These are phyloP conservation scores for Trypanosoma mega DNA, from an alignment of 208 protist genomes.

Conservation along the genomic window DNA sequence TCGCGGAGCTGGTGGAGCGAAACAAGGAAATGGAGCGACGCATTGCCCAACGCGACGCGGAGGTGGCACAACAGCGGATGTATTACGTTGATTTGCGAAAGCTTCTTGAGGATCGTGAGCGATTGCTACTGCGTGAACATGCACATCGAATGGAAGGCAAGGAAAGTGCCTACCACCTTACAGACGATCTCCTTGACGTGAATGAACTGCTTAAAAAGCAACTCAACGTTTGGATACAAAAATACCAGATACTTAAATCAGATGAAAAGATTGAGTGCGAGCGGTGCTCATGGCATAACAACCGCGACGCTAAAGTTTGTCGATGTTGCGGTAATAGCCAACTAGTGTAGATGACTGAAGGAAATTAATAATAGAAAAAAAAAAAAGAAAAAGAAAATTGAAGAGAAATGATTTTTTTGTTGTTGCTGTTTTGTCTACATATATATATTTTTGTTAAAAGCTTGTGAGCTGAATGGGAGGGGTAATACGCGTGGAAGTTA, in stretches of 20 bases:
- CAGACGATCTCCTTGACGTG: slow-evolving; percentile 55
- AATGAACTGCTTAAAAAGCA: slow-evolving; percentile 59
- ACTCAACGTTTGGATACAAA: slow-evolving; percentile 44
- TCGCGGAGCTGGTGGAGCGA: slow-evolving; percentile 39
- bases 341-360: slow-evolving; percentile 33
- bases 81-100: slow-evolving; percentile 65
- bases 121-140: slow-evolving; percentile 58
- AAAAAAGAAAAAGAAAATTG: slow-evolving; percentile 1
- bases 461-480: too few relatives aligned
- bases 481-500: too few relatives aligned
- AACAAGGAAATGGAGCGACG: slow-evolving; percentile 49
- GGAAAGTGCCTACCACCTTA: slow-evolving; percentile 57
- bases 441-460: too few relatives aligned
- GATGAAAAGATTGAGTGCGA: slow-evolving; percentile 78
- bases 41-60: slow-evolving; percentile 45
- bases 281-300: slow-evolving; percentile 61
- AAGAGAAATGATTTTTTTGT: too few relatives aligned
- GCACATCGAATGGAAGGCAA: slow-evolving; percentile 56
- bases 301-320: slow-evolving; percentile 40
- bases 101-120: slow-evolving; percentile 62
- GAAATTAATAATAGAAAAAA: slow-evolving; percentile 5
- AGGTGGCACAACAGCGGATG: slow-evolving; percentile 47
- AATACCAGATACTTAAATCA: slow-evolving; percentile 52
- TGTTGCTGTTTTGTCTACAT: too few relatives aligned
- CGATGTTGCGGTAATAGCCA: slow-evolving; percentile 61